Evolutionary conservation across 768 basidiomycete genomes (phyloP).

Genomic region (Podaxis sp.): DNA sequence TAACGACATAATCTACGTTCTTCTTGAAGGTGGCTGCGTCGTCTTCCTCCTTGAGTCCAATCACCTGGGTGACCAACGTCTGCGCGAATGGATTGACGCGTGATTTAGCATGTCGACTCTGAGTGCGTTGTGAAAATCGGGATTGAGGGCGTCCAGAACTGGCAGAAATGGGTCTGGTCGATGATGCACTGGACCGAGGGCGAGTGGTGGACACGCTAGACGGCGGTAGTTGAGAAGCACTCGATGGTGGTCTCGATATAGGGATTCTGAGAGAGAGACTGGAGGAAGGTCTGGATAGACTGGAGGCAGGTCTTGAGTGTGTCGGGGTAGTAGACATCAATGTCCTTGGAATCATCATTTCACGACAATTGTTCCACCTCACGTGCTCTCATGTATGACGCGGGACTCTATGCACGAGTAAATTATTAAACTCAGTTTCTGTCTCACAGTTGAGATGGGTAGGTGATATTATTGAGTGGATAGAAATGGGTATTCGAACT

Average conservation of each 20-base stretch:
- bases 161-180: slow-evolving; percentile 10
- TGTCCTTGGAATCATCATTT: neutral
- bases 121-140: slow-evolving; percentile 37
- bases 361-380: neutral
- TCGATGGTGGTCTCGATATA: slow-evolving; percentile 25
- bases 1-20: slow-evolving; percentile 53
- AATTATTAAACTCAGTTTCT: neutral
- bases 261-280: slow-evolving; percentile 34
- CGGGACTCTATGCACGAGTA: neutral
- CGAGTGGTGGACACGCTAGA: slow-evolving; percentile 25
- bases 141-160: slow-evolving; percentile 34
- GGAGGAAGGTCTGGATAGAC: slow-evolving; percentile 44
- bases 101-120: slow-evolving; percentile 51
- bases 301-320: slow-evolving; percentile 38
- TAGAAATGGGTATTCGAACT: neutral
- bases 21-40: slow-evolving; percentile 37
- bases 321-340: slow-evolving; percentile 9
- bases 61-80: slow-evolving; percentile 48
- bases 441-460: neutral
- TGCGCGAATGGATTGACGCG: slow-evolving; percentile 53
- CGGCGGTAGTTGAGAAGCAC: slow-evolving; percentile 27
- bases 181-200: slow-evolving; percentile 11
- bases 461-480: neutral
- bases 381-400: neutral
- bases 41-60: slow-evolving; percentile 42